These are phyloP conservation scores for Kazachstania bromeliacearum DNA, from an alignment of 805 yeast species.

Conservation along the genomic window DNA sequence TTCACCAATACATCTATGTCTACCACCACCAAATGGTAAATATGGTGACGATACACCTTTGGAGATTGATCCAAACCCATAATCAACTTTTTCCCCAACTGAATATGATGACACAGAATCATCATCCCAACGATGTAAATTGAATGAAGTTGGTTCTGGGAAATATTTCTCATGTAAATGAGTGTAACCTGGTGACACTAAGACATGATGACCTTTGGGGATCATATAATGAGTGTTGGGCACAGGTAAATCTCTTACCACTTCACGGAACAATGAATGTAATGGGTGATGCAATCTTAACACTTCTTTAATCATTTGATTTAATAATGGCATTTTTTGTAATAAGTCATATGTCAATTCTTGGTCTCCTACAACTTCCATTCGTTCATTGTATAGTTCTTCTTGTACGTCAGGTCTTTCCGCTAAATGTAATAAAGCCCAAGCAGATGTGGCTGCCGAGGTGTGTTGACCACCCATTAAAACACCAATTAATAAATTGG, in stretches of 20 bases:
- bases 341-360: conserved; percentile 75
- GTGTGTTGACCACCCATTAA: conserved; percentile 99
- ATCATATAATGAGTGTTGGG: conserved; percentile 74
- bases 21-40: conserved; percentile 97
- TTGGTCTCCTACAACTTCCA: conserved; percentile 46
- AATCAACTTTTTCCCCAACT: conserved; percentile 49
- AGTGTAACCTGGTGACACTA: conserved; percentile 91
- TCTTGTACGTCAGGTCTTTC: conserved; percentile 81
- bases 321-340: conserved; percentile 71
- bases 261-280: conserved; percentile 93
- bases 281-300: conserved; percentile 93
- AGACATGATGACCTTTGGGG: conserved; percentile 81
- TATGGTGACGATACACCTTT: conserved; percentile 95
- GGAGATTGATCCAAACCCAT: conserved; percentile 93
- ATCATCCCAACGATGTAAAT: conserved; percentile 82
- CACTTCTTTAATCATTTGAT: conserved; percentile 83
- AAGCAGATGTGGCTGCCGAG: conserved; percentile 89
- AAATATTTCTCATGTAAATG: conserved; percentile 68
- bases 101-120: conserved; percentile 30
- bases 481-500: conserved; percentile 87
- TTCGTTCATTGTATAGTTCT: conserved; percentile 67
- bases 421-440: conserved; percentile 87
- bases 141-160: conserved; percentile 61
- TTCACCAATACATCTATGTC: conserved; percentile 99
- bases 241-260: conserved; percentile 63